Percentiles rank a stretch among this genome's conserved stretches.
These are phyloP conservation scores for Pisolithus tinctorius DNA, from an alignment of 768 basidiomycete genomes.

Conservation along the genomic window DNA sequence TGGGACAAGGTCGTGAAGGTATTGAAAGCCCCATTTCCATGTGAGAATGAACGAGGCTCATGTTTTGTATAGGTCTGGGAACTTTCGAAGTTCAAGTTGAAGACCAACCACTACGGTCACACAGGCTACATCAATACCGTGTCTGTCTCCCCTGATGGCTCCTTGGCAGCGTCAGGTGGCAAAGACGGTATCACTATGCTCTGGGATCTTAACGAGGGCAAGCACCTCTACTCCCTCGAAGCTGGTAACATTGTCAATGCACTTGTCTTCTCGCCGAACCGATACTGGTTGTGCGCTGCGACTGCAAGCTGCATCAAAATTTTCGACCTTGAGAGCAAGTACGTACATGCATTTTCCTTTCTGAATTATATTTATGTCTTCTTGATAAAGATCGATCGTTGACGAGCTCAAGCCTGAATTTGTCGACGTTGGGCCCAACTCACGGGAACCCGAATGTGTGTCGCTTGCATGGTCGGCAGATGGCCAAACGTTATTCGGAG, in stretches of 20 bases:
- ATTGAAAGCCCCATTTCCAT: slow-evolving; percentile 5
- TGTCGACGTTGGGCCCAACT: slow-evolving; percentile 62
- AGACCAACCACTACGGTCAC: slow-evolving; percentile 99
- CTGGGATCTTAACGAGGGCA: slow-evolving; percentile 99
- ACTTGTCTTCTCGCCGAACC: slow-evolving; percentile 98
- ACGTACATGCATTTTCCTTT: slow-evolving; percentile 28
- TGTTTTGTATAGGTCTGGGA: slow-evolving; percentile 86
- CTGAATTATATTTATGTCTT: slow-evolving; percentile 1
- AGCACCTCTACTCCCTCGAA: slow-evolving; percentile 99
- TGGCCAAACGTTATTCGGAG: slow-evolving; percentile 95
- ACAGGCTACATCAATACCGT: slow-evolving; percentile 99
- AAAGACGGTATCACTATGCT: slow-evolving; percentile 99
- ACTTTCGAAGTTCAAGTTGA: slow-evolving; percentile 98
- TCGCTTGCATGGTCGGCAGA: slow-evolving; percentile 99
- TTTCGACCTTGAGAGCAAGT: slow-evolving; percentile 99
- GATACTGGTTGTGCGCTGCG: slow-evolving; percentile 99
- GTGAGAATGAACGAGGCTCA: slow-evolving; percentile 4
- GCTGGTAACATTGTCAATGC: slow-evolving; percentile 98
- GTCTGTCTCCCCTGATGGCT: slow-evolving; percentile 98
- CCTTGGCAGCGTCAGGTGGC: slow-evolving; percentile 96
- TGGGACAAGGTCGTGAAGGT: slow-evolving; percentile 99
- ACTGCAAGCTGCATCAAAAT: slow-evolving; percentile 98
- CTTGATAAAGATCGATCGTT: slow-evolving; percentile 72
- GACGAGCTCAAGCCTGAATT: slow-evolving; percentile 98
- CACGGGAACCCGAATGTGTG: slow-evolving; percentile 84